Base-by-base conservation (phyloP, 192 early-diverging fungal species). In the Mortierella antarctica region DNA sequence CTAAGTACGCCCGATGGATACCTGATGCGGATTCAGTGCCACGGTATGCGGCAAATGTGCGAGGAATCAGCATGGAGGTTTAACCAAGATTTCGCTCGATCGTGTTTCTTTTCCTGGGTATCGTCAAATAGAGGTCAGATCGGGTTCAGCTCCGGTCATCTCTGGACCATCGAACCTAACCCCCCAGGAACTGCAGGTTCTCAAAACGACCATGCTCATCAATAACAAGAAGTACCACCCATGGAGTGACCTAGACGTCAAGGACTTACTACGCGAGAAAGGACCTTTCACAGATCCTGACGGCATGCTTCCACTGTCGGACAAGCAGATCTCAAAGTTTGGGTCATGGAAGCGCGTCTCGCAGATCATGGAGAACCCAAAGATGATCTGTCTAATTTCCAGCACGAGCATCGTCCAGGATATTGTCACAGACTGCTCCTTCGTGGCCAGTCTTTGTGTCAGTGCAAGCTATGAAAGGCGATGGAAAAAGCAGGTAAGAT, bases 371-470 rank as follows among this genome's bases (percentile, higher is more conserved):
- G 73, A 75, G 31, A 76, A 83, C 14, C 93, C 94, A 0, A 83
- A 74, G 49, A 89, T 98, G 74, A 91, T 97, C 65, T 81, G 83
- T 20, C 65, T 88, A 40, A 85, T 91, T 42, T 94, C 93, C 9
- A 89, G 91, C 73, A 80, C 78, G 2, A 90, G 86, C 62, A 92
- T 93, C 48, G 84, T 92, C 54, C 89, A 96, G 86, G 95, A 98
- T 74, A 90, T 95, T 15, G 96, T 98, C 2, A 96, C 94, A 4
- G 96, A 98, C 84, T 98, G 96, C 79, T 97, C 95, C 12, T 96
- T 98, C 83, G 96, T 98, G 7, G 95, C 96, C 6, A 96, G 95
- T 40, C 74, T 98, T 41, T 95, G 94, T 71, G 95, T 96, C 14
- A 86, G 92, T 44, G 91, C 94, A 3, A 91, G 90, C 42, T 95